A percentile compares a stretch with the other conserved stretches of the same genome.
Evolutionary conservation across 306 rosid species (phyloP).

Genomic region (Dalbergia oliveri): DNA sequence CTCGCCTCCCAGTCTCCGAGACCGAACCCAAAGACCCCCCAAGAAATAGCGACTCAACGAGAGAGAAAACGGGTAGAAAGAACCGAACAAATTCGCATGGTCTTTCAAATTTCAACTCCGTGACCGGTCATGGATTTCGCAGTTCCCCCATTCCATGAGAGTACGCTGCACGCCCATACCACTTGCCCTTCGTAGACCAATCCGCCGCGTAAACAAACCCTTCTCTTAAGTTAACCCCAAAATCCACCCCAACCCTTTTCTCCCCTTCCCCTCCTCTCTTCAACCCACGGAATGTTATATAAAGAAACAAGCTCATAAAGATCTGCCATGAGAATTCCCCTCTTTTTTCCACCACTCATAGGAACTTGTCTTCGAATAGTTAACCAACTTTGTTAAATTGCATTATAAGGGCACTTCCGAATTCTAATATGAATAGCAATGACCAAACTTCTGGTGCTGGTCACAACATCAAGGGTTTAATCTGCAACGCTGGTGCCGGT

Average conservation of each 20-base stretch:
- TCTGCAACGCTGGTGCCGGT: constrained; percentile 85
- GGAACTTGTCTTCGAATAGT: constrained; percentile 24
- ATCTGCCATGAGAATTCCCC: constrained; percentile 45
- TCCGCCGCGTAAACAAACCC: constrained; percentile 44
- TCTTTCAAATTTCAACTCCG: constrained; percentile 43
- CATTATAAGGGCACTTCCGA: constrained; percentile 21
- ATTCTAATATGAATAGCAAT: constrained; percentile 66
- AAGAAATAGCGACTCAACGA: constrained; percentile 17
- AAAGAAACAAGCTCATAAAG: constrained; percentile 23
- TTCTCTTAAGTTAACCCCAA: constrained; percentile 38
- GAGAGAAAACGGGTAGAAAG: neutral
- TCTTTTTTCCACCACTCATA: constrained; percentile 8
- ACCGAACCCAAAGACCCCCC: neutral
- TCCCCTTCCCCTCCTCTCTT: neutral
- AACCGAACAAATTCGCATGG: constrained; percentile 39
- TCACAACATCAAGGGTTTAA: constrained; percentile 51
- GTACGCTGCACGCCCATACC: constrained; percentile 8
- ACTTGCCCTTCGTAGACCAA: constrained; percentile 31
- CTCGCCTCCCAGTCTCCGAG: neutral
- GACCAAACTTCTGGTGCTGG: constrained; percentile 49
- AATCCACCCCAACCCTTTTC: neutral
- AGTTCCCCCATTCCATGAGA: constrained; percentile 13
- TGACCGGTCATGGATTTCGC: constrained; percentile 17
- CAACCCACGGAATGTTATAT: constrained; percentile 33
- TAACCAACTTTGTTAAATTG: constrained; percentile 27